phyloP scores from a whole-genome alignment of 2,329 filamentous ascomycete genomes.

The Hypomyces rosellus region DNA sequence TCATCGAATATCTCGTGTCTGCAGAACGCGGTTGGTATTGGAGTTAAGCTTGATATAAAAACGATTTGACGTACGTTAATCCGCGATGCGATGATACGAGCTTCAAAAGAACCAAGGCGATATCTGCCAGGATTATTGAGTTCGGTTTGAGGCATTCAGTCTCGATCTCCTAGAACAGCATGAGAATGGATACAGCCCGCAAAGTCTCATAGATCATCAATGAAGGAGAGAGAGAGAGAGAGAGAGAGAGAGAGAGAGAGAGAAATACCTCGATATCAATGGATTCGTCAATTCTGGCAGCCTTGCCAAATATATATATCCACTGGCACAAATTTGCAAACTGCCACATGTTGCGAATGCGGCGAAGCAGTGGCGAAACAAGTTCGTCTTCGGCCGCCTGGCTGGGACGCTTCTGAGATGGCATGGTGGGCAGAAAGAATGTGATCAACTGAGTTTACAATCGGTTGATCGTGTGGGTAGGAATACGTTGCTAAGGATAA shows the following conservation, averaged over 20 bases:
- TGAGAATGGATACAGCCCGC: background rate
- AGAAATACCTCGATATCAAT: conserved; percentile 79
- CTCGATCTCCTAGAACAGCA: conserved; percentile 65
- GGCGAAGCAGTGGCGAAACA: conserved; percentile 19
- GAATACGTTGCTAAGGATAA: too few species aligned
- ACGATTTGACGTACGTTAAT: conserved; percentile 61
- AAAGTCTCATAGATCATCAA: background rate
- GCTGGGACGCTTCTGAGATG: background rate
- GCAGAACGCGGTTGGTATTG: conserved; percentile 16
- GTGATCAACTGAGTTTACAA: background rate
- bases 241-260: too few species aligned
- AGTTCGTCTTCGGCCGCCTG: background rate
- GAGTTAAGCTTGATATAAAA: background rate
- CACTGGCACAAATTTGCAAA: conserved; percentile 93
- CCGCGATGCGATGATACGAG: conserved; percentile 90
- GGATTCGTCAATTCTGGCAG: conserved; percentile 82
- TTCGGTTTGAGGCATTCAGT: conserved; percentile 76
- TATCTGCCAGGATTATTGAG: conserved; percentile 68
- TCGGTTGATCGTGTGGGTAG: too few species aligned
- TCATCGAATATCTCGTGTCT: conserved; percentile 89
- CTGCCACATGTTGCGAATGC: conserved; percentile 86
- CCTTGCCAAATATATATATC: conserved; percentile 83
- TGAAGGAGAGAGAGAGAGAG: too few species aligned
- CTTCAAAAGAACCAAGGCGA: conserved; percentile 83
- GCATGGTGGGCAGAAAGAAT: background rate